These are phyloP conservation scores for Westerdykella sp. DNA, from an alignment of 2,329 filamentous ascomycete species.

Conservation along the genomic window DNA sequence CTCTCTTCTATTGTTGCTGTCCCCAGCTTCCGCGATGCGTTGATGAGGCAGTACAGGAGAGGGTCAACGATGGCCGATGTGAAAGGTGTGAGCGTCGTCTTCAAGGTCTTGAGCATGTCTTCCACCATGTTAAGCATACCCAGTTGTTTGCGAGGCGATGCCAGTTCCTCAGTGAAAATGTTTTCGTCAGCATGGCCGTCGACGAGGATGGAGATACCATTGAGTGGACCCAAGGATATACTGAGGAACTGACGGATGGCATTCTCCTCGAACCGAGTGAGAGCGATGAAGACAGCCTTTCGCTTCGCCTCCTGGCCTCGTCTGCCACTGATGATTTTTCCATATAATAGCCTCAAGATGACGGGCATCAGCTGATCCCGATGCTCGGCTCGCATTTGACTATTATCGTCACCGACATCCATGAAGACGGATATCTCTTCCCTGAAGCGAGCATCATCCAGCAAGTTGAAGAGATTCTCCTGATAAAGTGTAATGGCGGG, in stretches of 20 bases:
- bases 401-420: conserved; percentile 58
- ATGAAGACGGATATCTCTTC: conserved; percentile 91
- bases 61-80: conserved; percentile 65
- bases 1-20: conserved; percentile 31
- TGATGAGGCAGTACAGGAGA: conserved; percentile 73
- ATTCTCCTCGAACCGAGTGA: conserved; percentile 67
- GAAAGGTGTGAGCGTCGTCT: conserved; percentile 64
- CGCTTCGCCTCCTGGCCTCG: conserved; percentile 76
- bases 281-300: conserved; percentile 64
- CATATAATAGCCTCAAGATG: conserved; percentile 80
- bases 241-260: conserved; percentile 77
- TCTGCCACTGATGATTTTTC: conserved; percentile 76
- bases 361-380: conserved; percentile 73
- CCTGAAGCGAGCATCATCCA: conserved; percentile 87
- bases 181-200: conserved; percentile 45
- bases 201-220: conserved; percentile 53
- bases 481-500: conserved; percentile 69
- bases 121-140: conserved; percentile 90
- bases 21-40: conserved; percentile 47
- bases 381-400: conserved; percentile 67
- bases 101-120: conserved; percentile 77
- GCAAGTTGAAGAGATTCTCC: conserved; percentile 76
- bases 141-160: conserved; percentile 71
- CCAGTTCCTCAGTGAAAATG: conserved; percentile 43
- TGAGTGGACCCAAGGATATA: conserved; percentile 70